phyloP scores from a whole-genome alignment of 148 eudicot genomes.

The Dysphania ambrosioides region DNA sequence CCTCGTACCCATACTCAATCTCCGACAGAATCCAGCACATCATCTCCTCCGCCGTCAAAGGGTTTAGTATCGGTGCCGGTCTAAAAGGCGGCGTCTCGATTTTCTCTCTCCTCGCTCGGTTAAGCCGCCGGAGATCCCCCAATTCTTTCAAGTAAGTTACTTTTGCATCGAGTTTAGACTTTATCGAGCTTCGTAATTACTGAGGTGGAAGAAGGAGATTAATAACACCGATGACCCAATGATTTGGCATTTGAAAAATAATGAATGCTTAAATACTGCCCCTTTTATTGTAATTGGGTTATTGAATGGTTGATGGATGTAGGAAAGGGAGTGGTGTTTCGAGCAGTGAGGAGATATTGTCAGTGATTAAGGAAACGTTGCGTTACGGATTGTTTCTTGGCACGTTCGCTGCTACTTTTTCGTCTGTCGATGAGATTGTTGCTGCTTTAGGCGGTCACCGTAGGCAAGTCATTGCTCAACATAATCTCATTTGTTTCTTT shows the following conservation, averaged over 20 bases:
- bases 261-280: too few species aligned
- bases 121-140: conserved; percentile 55
- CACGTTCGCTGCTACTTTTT: conserved; percentile 87
- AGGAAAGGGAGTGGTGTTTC: conserved; percentile 54
- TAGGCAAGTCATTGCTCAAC: conserved; percentile 39
- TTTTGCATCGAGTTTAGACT: too few species aligned
- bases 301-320: conserved; percentile 11
- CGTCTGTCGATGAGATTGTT: conserved; percentile 82
- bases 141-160: conserved; percentile 39
- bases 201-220: too few species aligned
- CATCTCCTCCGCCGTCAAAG: conserved; percentile 59
- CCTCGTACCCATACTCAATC: conserved; percentile 44
- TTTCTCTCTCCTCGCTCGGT: conserved; percentile 76
- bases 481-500: background rate
- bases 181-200: background rate
- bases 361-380: conserved; percentile 69
- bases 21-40: conserved; percentile 52
- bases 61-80: conserved; percentile 87
- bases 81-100: conserved; percentile 85
- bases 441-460: conserved; percentile 84
- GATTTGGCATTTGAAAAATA: too few species aligned
- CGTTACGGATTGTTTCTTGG: conserved; percentile 95
- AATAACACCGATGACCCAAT: too few species aligned
- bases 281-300: too few species aligned
- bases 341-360: conserved; percentile 51